Conservation (phyloP, 495 filamentous ascomycete genomes). For the Aspergillus steynii region DNA sequence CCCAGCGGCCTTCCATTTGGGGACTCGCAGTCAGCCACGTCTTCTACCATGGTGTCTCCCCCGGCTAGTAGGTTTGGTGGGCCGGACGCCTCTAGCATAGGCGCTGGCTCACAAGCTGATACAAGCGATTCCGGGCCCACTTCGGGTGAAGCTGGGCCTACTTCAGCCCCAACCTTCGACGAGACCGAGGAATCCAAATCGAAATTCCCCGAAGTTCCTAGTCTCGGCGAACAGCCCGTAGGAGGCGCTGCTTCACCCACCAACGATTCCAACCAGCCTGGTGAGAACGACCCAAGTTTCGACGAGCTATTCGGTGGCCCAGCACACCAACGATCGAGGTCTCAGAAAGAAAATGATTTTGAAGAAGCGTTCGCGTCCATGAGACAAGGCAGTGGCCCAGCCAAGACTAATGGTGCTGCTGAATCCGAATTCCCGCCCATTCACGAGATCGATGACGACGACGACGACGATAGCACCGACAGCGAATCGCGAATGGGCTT, state of each 20-base stretch:
- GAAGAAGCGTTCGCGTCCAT: constrained; percentile 50
- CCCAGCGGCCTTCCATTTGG: constrained; percentile 69
- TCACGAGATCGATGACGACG: constrained; percentile 80
- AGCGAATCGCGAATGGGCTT: constrained; percentile 72
- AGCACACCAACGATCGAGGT: constrained; percentile 55
- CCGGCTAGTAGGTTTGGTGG: constrained; percentile 69
- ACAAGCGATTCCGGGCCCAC: constrained; percentile 20
- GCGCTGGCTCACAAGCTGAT: constrained; percentile 56
- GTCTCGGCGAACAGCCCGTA: constrained; percentile 18
- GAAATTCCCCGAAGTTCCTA: constrained; percentile 31
- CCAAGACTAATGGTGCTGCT: constrained; percentile 33
- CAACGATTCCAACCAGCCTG: constrained; percentile 22
- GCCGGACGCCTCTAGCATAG: constrained; percentile 52
- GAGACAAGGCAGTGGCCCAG: constrained; percentile 28
- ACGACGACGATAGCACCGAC: constrained; percentile 68
- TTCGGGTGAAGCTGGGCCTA: constrained; percentile 30
- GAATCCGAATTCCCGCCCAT: constrained; percentile 89
- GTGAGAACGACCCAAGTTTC: constrained; percentile 40
- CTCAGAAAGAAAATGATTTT: constrained; percentile 57
- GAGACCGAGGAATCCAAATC: constrained; percentile 36
- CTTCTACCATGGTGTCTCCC: constrained; percentile 79
- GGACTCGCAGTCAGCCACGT: constrained; percentile 65
- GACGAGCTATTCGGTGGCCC: constrained; percentile 56
- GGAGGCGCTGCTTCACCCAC: constrained; percentile 22
- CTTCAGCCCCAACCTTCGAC: constrained; percentile 43